Evolutionary conservation across 257 asterid genomes (phyloP), one percentile per base, ranked within the genome.

Genomic region (Sherardia arvensis): DNA sequence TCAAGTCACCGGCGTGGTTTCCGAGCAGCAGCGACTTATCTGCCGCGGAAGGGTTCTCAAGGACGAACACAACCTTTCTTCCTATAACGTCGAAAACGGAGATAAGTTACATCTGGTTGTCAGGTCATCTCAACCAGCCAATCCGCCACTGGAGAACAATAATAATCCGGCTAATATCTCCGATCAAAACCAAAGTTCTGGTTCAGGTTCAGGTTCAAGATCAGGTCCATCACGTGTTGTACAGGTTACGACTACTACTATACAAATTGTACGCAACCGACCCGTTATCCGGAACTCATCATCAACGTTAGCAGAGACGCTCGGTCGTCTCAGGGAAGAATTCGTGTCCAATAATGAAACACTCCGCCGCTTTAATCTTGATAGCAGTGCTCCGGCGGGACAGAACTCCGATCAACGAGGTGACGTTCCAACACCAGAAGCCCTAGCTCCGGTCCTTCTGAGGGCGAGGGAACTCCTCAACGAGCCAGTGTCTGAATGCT

Each of bases 101-200:
- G 96, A 91, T 76, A 88, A 96, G 29, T 74, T 91, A 68, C 98
- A 91, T 81, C 76, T 91, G 78, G 91, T 91, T 14, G 98, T 86
- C 70, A 84, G 92, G 70, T 95, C 82, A 65, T n/a, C n/a, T n/a
- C n/a, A n/a, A n/a, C 98, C 93, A 8, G 62, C 17, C 8, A 33
- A 66, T 58, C 76, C 84, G 53, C 62, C 82, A 22, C 69, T 80
- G 58, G 96, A 77, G 60, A 64, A 66, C 11, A 61, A 80, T 34
- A 84, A 76, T 55, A 76, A 77, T 72, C 75, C 91, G 76, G 47
- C 79, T 73, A 84, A 85, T 76, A 65, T 89, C 70, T 80, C 94
- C 43, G 98, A 91, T 62, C 96, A 83, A 34, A 95, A 8, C 11
- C 40, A 34, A 34, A 12, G 40, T 32, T 32, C 34, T 4, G 34